A percentile compares a stretch with the other conserved stretches of the same genome.
These are phyloP conservation scores for Candolleomyces aberdarensis DNA, from an alignment of 768 basidiomycete species.

Conservation along the genomic window DNA sequence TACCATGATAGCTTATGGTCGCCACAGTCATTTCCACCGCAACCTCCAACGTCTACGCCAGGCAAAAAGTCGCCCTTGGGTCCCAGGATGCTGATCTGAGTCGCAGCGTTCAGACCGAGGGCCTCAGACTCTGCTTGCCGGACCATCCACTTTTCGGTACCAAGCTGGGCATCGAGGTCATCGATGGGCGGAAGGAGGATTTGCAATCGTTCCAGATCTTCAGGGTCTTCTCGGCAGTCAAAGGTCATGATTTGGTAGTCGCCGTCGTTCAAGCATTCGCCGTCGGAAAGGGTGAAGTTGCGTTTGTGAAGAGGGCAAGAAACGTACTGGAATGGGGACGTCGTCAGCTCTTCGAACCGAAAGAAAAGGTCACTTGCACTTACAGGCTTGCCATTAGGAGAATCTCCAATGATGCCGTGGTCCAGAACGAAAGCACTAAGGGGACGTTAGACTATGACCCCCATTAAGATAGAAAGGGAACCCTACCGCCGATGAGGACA, in stretches of 20 bases:
- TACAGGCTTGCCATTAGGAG: conserved; percentile 51
- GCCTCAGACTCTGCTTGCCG: conserved; percentile 47
- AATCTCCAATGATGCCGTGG: conserved; percentile 68
- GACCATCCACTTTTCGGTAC: conserved; percentile 64
- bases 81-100: conserved; percentile 28
- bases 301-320: conserved; percentile 64
- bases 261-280: conserved; percentile 56
- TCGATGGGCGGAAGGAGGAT: conserved; percentile 51
- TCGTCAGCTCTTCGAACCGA: conserved; percentile 8
- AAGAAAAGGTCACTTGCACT: conserved; percentile 14
- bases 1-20: conserved; percentile 18
- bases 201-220: conserved; percentile 32
- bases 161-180: conserved; percentile 58
- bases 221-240: conserved; percentile 44
- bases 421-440: conserved; percentile 65
- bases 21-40: conserved; percentile 9
- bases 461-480: neutral
- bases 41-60: neutral
- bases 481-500: conserved; percentile 31
- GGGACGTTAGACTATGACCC: neutral
- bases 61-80: conserved; percentile 3
- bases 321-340: conserved; percentile 20
- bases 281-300: conserved; percentile 55
- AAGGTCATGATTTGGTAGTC: conserved; percentile 62
- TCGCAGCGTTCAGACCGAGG: conserved; percentile 23